Base-by-base conservation (phyloP, 495 filamentous ascomycete species). In the Trichoderma reesei region DNA sequence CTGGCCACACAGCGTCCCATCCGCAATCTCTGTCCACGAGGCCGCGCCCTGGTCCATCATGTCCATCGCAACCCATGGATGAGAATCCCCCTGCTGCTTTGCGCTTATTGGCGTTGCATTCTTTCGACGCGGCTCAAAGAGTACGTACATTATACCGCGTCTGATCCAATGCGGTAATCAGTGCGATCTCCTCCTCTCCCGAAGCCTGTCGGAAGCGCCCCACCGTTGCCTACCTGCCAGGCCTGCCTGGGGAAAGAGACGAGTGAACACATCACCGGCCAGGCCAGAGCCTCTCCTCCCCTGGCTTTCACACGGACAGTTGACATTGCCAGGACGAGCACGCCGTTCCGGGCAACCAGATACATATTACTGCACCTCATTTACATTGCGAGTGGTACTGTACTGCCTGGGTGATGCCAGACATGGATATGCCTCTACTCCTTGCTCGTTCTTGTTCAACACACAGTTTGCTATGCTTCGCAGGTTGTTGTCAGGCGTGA, bases 21-120 rank as follows among this genome's bases (percentile, higher is more conserved):
- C 51, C 51, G 51, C 51, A 56, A 56, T 56, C 51, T 56, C 51
- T 56, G 51, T 34, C 51, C 51, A 56, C 51, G 51, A 56, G 51
- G 51, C 11, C 51, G n/a, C 46, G 46, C 46, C 46, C 46, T 51
- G 46, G 46, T 14, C 46, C 34, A 26, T 56, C 51, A 56, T 33
- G 13, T 56, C 51, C 26, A 56, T 56, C 20, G 9, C 51, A 56
- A n/a, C 51, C 51, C 51, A 31, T 56, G 42, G 14, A 31, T 56
- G 51, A 13, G 9, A 31, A 31, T 11, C 26, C 51, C 51, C 51
- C 31, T 34, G 26, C 51, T 34, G 26, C 31, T 11, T 33, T n/a
- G 51, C 51, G 10, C 31, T 31, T 34, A 56, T 56, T 56, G 51
- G 51, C 20, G 51, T 31, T 56, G 3, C 51, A 56, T 56, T 56